Percentiles rank a stretch among this genome's conserved stretches.
Evolutionary conservation across 345 rosid species (phyloP).

Genomic region (Hypericum androsaemum): DNA sequence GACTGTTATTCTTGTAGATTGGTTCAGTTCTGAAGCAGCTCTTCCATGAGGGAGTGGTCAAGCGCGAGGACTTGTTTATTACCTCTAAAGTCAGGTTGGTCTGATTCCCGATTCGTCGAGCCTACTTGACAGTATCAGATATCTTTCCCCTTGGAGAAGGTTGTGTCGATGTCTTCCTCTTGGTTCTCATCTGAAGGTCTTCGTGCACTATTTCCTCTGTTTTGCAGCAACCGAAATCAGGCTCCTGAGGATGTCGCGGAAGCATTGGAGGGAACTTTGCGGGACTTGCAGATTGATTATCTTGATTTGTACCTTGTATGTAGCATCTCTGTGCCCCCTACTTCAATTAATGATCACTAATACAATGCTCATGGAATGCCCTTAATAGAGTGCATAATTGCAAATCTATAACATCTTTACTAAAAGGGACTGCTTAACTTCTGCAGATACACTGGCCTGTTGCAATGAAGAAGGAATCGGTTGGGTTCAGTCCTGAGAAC

Average conservation of each 20-base stretch:
- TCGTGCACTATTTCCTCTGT: too few relatives aligned
- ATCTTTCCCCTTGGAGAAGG: too few relatives aligned
- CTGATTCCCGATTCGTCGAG: too few relatives aligned
- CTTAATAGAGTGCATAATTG: too few relatives aligned
- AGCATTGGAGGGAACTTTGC: slow-evolving; percentile 1
- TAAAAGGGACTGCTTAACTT: neutral
- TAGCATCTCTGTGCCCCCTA: neutral
- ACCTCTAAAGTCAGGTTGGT: slow-evolving; percentile 6
- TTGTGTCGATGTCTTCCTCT: neutral
- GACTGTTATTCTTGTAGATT: neutral
- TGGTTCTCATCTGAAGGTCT: too few relatives aligned
- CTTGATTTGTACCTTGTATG: slow-evolving; percentile 6
- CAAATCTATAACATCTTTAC: too few relatives aligned
- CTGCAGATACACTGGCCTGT: slow-evolving; percentile 5
- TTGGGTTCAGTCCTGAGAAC: neutral
- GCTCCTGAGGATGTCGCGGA: slow-evolving; percentile 4
- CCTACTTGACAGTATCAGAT: too few relatives aligned
- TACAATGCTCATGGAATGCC: neutral
- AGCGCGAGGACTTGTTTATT: slow-evolving; percentile 5
- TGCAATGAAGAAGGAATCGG: neutral
- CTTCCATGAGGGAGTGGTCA: slow-evolving; percentile 5
- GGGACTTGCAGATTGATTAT: slow-evolving; percentile 6
- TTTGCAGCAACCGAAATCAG: neutral
- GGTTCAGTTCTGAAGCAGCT: slow-evolving; percentile 4
- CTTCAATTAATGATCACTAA: neutral